Base-by-base conservation (phyloP, 441 rosid genomes). In the Pelargonium citronellum region DNA sequence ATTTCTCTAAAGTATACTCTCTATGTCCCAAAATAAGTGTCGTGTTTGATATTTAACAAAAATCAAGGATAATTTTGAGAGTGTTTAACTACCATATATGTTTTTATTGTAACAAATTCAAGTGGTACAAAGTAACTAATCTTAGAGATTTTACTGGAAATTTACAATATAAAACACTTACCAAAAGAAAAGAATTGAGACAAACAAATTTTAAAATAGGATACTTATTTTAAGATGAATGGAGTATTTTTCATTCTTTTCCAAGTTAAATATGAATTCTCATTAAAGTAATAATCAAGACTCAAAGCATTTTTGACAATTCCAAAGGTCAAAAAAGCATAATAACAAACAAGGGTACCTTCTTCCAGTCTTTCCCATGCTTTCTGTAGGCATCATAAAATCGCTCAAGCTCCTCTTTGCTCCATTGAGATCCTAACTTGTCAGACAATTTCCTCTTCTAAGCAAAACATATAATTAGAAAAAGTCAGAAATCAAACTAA, bases 401-500 rank as follows among this genome's bases (percentile, higher is more conserved):
- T 49, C 77, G 86, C 77, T 82, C 88, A 30, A 95, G 93, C 83
- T 95, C 99, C 22, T 58, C 86, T 69, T 84, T 81, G 65, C 84
- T 89, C 98, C 99, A 95, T 68, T 84, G 92, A 75, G 88, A 84
- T 73, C 99, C 99, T 69, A 92, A 78, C 78, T 85, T 88, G 75
- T 89, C 94, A 62, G 83, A 68, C 68, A 86, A 76, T 73, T 84
- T 95, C 85, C 76, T 88, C 90, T 86, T 84, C 91, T 83, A 73
- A 1, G 65, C 16, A 70, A 68, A 62, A 75, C 67, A 78, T 37
- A 74, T 15, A 30, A 70, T 37, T 47, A 67, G 67, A 64, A 66
- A 34, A 49, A 41, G 4, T 62, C 39, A 11, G 39, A 62, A 22
- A 27, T 11, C 16, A 22, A 61, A 24, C 30, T 61, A 17, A 0